phyloP scores from a whole-genome alignment of 805 yeast genomes.

The Kuraishia borneana region DNA sequence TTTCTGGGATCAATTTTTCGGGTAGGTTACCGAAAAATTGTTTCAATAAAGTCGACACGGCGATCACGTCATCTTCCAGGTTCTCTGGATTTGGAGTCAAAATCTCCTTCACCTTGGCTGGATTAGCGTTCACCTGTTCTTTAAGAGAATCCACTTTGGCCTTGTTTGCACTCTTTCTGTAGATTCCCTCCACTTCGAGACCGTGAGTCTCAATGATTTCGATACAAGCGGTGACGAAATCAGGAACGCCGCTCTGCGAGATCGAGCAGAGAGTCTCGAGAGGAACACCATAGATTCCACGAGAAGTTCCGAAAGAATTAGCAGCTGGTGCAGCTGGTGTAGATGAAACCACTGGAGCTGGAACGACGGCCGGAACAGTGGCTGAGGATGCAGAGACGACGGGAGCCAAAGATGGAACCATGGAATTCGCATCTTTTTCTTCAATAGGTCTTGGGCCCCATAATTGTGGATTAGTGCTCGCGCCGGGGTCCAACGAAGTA shows the following conservation, averaged over 20 bases:
- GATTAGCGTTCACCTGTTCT: constrained; percentile 64
- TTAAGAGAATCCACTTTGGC: constrained; percentile 63
- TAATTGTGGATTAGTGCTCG: not conserved
- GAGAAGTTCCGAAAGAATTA: not conserved
- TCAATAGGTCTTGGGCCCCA: constrained; percentile 1
- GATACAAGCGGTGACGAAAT: constrained; percentile 80
- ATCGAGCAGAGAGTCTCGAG: not conserved
- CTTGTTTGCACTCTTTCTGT: constrained; percentile 74
- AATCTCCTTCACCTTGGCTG: constrained; percentile 38
- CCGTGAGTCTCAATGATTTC: constrained; percentile 82
- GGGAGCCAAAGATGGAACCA: no score
- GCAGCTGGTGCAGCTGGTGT: no score
- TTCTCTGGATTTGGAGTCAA: constrained; percentile 43
- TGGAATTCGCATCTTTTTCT: not conserved
- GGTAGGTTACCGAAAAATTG: constrained; percentile 78
- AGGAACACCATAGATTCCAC: not conserved
- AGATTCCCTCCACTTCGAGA: constrained; percentile 76
- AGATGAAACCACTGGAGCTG: not conserved
- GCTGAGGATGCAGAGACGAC: no score
- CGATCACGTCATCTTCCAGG: constrained; percentile 65
- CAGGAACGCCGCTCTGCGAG: constrained; percentile 44
- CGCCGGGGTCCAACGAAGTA: constrained; percentile 2
- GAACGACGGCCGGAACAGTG: not conserved
- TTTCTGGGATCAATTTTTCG: constrained; percentile 43
- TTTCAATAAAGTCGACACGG: constrained; percentile 82